Evolutionary conservation across 1,139 yeast species (phyloP), one percentile per base, ranked within the genome.

Genomic region (Zhuliangozyma parablackwelliae): DNA sequence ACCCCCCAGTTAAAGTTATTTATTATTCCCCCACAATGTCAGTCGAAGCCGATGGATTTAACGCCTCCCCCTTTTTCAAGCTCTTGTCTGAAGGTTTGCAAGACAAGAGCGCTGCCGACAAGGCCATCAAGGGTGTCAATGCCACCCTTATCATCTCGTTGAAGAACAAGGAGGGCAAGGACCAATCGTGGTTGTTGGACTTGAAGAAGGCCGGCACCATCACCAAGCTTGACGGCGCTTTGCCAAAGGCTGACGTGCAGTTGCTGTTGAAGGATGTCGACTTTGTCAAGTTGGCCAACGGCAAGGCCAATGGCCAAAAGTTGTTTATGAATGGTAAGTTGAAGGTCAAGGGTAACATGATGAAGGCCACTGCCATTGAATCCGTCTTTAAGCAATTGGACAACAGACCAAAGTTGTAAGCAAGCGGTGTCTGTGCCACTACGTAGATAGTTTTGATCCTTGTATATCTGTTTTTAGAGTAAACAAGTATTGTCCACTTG

Each of bases 291-390:
- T 74, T 86, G 52, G 86, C 85, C 39, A 65, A 70, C 45, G 94
- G 94, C 50, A 82, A 84, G 69, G 81, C 88, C 46, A 82, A 82
- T 59, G 89, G 95, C 41, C 95, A 86, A 63, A 82, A 81, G 67
- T 74, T 87, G 55, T 86, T 85, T 65, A 78, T 86, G 85, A 69
- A 77, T 54, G 95, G 95, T 39, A 83, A 82, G 63, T 75, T 86
- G 62, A 86, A 86, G 74, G 82, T 86, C 49, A 83, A 80, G 72
- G 95, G 95, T 53, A 85, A 86, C 67, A 82, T 86, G 69, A 83
- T 84, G 90, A 86, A 87, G 73, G 95, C 95, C 43, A 79, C 90
- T 40, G 75, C 80, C 43, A 78, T 85, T 46, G 95, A 86, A 64
- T 64, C 75, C 34, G 80, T 86, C 35, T 75, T 86, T 65, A 82